Percentiles rank a stretch among this genome's conserved stretches.
phyloP scores from a whole-genome alignment of 2,329 filamentous ascomycete genomes.

The Chaetomiaceae sp. region DNA sequence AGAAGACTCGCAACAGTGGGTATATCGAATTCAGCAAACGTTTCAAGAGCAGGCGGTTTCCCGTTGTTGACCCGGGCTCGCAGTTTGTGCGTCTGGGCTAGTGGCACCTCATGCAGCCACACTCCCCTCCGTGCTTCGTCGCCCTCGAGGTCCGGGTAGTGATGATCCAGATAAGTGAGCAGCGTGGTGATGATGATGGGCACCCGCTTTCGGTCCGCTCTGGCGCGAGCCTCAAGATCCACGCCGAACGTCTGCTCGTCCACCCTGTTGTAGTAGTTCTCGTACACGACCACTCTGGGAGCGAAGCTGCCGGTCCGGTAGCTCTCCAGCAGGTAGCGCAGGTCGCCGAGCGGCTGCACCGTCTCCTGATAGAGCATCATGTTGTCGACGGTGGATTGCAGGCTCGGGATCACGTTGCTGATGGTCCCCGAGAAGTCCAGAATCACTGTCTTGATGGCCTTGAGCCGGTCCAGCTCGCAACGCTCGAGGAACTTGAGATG shows the following conservation, averaged over 20 bases:
- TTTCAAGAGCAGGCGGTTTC: conserved; percentile 67
- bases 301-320: conserved; percentile 92
- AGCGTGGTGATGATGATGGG: conserved; percentile 88
- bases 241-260: conserved; percentile 98
- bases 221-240: conserved; percentile 88
- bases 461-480: conserved; percentile 90
- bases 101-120: conserved; percentile 88
- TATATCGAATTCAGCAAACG: conserved; percentile 83
- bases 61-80: conserved; percentile 81
- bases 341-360: conserved; percentile 83
- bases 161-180: conserved; percentile 89
- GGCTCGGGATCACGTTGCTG: conserved; percentile 92
- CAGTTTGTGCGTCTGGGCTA: conserved; percentile 77
- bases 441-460: conserved; percentile 96
- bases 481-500: conserved; percentile 95
- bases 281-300: conserved; percentile 85
- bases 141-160: conserved; percentile 95
- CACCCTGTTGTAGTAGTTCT: conserved; percentile 98
- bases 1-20: conserved; percentile 88
- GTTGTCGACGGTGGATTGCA: conserved; percentile 93
- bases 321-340: conserved; percentile 91
- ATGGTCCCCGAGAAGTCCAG: conserved; percentile 96
- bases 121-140: conserved; percentile 88
- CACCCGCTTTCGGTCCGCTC: conserved; percentile 92
- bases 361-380: conserved; percentile 99